Evolutionary conservation across 345 rosid genomes (phyloP).

Genomic region (Cardamine occulta): DNA sequence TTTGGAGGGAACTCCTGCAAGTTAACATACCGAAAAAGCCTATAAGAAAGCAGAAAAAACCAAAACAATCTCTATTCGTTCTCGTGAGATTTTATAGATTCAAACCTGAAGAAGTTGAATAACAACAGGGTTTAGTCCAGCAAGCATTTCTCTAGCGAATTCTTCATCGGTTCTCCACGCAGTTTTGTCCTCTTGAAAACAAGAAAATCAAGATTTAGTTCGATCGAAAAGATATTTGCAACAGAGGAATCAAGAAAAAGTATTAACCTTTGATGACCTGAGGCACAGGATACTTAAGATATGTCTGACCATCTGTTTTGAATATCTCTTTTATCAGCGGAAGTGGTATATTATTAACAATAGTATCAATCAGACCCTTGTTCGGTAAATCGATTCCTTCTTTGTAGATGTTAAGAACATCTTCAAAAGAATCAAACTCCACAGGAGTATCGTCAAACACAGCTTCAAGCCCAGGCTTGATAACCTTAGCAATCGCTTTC

Average conservation of each 20-base stretch:
- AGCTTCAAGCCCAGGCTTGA: constrained; percentile 59
- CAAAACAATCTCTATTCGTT: not conserved
- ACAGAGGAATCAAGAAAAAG: not conserved
- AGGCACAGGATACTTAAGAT: constrained; percentile 67
- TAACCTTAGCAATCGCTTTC: constrained; percentile 56
- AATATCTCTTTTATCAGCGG: constrained; percentile 63
- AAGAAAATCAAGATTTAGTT: not conserved
- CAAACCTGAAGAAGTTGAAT: constrained; percentile 71
- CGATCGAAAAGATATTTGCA: not conserved
- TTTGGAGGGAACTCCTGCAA: constrained; percentile 72
- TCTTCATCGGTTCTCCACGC: constrained; percentile 85
- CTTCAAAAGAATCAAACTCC: constrained; percentile 63
- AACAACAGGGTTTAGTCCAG: constrained; percentile 66
- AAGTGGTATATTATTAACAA: constrained; percentile 50
- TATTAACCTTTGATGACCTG: constrained; percentile 62
- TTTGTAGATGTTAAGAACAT: constrained; percentile 58
- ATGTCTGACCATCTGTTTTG: constrained; percentile 53
- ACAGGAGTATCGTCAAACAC: constrained; percentile 51
- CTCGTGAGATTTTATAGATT: not conserved
- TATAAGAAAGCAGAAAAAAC: not conserved
- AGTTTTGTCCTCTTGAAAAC: constrained; percentile 53
- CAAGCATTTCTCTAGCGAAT: constrained; percentile 83
- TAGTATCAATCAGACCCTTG: constrained; percentile 43
- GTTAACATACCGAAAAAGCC: not conserved
- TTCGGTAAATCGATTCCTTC: constrained; percentile 62